Percentiles rank a stretch among this genome's conserved stretches.
Conservation (phyloP, 1,284 basidiomycete genomes). For the Exobasidium cylindrosporum region DNA sequence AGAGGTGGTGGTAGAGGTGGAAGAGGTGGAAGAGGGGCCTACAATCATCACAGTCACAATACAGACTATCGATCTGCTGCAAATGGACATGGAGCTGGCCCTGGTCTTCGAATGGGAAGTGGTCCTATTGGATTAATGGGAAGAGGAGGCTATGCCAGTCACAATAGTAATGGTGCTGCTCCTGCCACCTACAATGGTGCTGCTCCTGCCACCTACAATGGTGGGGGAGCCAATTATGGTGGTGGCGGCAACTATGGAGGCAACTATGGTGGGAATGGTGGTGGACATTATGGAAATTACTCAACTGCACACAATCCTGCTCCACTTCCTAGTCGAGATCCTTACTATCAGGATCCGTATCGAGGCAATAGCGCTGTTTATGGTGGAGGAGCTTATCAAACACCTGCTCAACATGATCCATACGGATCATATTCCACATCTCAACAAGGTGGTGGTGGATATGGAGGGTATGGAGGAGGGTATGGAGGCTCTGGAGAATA, state of each 20-base stretch:
- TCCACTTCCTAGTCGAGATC: background rate
- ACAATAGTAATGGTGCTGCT: background rate
- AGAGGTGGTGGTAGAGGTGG: conserved; percentile 34
- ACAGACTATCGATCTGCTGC: background rate
- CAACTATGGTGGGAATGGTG: background rate
- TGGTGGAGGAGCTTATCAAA: conserved; percentile 2
- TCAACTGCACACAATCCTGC: background rate
- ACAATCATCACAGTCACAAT: background rate
- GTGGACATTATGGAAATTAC: conserved; percentile 1
- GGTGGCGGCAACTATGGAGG: conserved; percentile 1
- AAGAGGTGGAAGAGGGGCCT: conserved; percentile 2
- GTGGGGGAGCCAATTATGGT: conserved; percentile 2
- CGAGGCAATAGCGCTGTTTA: background rate
- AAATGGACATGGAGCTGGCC: background rate
- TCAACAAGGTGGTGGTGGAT: background rate
- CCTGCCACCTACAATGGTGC: background rate
- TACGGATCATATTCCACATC: too few relatives aligned
- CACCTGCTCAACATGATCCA: conserved; percentile 1
- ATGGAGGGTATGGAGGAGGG: background rate
- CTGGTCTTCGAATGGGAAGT: background rate
- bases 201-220: background rate
- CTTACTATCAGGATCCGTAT: background rate
- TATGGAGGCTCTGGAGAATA: background rate
- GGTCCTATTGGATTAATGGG: background rate
- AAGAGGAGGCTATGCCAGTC: background rate